These are phyloP conservation scores for Tinospora cordifolia DNA, from an alignment of 164 flowering plant genomes.

Conservation along the genomic window DNA sequence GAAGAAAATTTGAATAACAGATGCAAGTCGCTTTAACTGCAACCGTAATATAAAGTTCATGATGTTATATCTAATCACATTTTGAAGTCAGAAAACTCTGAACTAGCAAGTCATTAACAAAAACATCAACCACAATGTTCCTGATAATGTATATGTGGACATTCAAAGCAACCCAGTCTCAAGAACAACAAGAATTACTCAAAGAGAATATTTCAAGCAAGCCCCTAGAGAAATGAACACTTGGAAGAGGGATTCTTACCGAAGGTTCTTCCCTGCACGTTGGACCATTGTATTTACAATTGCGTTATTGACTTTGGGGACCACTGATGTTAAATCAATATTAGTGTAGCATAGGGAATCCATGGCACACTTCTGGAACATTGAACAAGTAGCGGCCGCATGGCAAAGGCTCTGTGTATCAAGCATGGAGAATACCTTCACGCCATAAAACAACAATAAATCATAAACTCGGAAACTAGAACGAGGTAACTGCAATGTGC, in stretches of 20 bases:
- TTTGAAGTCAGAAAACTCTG: too few relatives aligned
- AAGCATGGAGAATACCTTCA: conserved; percentile 83
- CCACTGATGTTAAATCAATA: conserved; percentile 63
- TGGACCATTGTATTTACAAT: conserved; percentile 77
- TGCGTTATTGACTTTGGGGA: conserved; percentile 70
- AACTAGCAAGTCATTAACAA: too few relatives aligned
- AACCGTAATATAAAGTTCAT: too few relatives aligned
- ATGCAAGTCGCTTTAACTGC: too few relatives aligned
- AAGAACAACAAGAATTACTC: too few relatives aligned
- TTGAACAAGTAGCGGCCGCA: conserved; percentile 70
- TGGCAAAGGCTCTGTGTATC: conserved; percentile 76
- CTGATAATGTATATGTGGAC: too few relatives aligned
- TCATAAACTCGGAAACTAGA: neutral
- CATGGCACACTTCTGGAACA: conserved; percentile 79
- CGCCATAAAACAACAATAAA: conserved; percentile 7
- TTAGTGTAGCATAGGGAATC: conserved; percentile 73
- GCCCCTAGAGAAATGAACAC: neutral
- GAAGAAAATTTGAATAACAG: too few relatives aligned
- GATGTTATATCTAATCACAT: too few relatives aligned
- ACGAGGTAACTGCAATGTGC: neutral
- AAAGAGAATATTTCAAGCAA: too few relatives aligned
- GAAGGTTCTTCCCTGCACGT: conserved; percentile 70
- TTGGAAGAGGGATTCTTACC: conserved; percentile 35
- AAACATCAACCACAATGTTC: too few relatives aligned
- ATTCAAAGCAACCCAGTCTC: too few relatives aligned